phyloP scores from a whole-genome alignment of 495 filamentous ascomycete species.

The Penicillium chermesinum region DNA sequence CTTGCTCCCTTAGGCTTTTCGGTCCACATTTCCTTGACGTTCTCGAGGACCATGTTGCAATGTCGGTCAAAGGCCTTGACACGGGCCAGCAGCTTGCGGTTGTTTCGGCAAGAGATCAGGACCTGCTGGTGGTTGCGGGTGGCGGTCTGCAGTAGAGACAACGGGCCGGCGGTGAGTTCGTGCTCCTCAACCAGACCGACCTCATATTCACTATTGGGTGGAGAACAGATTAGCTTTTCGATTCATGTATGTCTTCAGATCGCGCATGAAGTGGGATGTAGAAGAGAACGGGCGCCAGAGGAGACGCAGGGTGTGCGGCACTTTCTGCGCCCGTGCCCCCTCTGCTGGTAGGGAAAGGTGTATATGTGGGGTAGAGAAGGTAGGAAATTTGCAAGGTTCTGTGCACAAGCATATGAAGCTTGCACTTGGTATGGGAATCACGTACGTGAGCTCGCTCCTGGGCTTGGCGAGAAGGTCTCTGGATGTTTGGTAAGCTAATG shows the following conservation, averaged over 20 bases:
- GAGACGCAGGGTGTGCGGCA: conserved; percentile 13
- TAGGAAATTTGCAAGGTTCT: conserved; percentile 2
- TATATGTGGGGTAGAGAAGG: neutral
- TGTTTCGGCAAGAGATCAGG: conserved; percentile 84
- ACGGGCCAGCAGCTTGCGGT: conserved; percentile 74
- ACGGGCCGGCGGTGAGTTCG: conserved; percentile 79
- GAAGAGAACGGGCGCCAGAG: conserved; percentile 5
- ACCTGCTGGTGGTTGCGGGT: conserved; percentile 84
- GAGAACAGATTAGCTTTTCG: conserved; percentile 21
- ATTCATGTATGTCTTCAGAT: conserved; percentile 13
- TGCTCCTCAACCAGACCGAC: conserved; percentile 82
- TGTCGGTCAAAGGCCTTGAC: conserved; percentile 91
- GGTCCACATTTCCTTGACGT: conserved; percentile 99
- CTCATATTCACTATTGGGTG: conserved; percentile 69
- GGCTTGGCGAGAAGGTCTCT: conserved; percentile 81
- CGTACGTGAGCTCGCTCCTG: conserved; percentile 74
- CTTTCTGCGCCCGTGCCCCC: neutral
- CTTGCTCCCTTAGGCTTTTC: conserved; percentile 92
- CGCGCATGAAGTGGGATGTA: conserved; percentile 24
- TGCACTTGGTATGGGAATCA: conserved; percentile 9
- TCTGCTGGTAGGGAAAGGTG: conserved; percentile 6
- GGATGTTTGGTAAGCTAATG: conserved; percentile 12
- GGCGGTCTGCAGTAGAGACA: conserved; percentile 90
- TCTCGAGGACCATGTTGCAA: conserved; percentile 97
- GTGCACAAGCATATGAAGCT: neutral